Percentiles rank a stretch among this genome's conserved stretches.
phyloP scores from a whole-genome alignment of 345 rosid species.

The Salix viminalis region DNA sequence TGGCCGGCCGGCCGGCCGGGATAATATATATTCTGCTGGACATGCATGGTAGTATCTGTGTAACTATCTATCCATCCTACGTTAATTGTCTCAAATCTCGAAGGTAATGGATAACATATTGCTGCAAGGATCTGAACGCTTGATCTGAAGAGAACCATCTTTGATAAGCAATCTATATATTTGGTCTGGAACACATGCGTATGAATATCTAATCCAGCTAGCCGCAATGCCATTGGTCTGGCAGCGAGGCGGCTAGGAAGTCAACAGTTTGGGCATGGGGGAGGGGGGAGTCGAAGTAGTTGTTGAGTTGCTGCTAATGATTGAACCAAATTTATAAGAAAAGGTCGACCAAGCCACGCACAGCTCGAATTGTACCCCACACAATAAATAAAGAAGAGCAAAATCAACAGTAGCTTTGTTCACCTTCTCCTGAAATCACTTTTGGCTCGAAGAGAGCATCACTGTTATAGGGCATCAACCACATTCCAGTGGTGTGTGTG shows the following conservation, averaged over 20 bases:
- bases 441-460: conserved; percentile 40
- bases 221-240: background rate
- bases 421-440: conserved; percentile 37
- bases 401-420: background rate
- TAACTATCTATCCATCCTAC: too few relatives aligned
- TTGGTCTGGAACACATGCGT: background rate
- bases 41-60: too few relatives aligned
- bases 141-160: background rate
- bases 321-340: conserved; percentile 20
- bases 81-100: background rate
- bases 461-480: conserved; percentile 46
- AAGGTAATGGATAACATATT: background rate
- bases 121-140: background rate
- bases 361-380: conserved; percentile 4
- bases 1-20: too few relatives aligned
- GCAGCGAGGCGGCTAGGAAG: background rate
- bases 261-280: background rate
- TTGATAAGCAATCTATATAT: too few relatives aligned
- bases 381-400: background rate
- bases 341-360: background rate
- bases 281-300: conserved; percentile 24
- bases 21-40: too few relatives aligned
- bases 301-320: conserved; percentile 29
- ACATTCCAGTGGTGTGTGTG: conserved; percentile 38
- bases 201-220: too few relatives aligned